Conservation (phyloP, 1,284 basidiomycete species). For the Tremellales sp. region DNA sequence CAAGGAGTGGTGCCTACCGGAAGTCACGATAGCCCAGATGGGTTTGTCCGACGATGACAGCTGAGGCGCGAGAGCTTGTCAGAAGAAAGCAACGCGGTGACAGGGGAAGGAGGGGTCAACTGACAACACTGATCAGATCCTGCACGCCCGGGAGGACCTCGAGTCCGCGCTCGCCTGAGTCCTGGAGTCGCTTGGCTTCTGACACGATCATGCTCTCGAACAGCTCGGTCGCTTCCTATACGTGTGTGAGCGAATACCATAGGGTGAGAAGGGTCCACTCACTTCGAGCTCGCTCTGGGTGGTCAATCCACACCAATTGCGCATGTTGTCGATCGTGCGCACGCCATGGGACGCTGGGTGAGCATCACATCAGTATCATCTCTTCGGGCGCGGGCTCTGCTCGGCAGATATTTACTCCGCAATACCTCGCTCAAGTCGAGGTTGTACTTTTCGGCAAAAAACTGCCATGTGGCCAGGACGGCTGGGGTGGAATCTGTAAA, state of each 20-base stretch:
- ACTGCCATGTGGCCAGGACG: conserved; percentile 45
- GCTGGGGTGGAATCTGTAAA: conserved; percentile 43
- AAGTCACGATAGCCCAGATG: conserved; percentile 76
- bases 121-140: conserved; percentile 33
- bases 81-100: conserved; percentile 6
- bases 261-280: conserved; percentile 11
- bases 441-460: conserved; percentile 40
- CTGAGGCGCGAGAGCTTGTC: conserved; percentile 36
- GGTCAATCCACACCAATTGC: conserved; percentile 61
- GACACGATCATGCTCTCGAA: conserved; percentile 47
- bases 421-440: conserved; percentile 45
- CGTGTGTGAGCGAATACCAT: neutral
- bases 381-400: neutral
- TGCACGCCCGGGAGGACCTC: conserved; percentile 44
- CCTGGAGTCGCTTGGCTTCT: conserved; percentile 40
- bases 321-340: conserved; percentile 65
- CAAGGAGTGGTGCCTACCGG: conserved; percentile 51
- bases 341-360: conserved; percentile 66
- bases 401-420: conserved; percentile 24
- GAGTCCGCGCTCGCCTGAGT: conserved; percentile 41
- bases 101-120: conserved; percentile 8
- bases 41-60: conserved; percentile 65
- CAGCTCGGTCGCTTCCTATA: conserved; percentile 26
- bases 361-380: neutral
- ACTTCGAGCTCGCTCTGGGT: conserved; percentile 60